Base-by-base conservation (phyloP, 139 green algal genomes). In the Mesotaenium endlicherianum region DNA sequence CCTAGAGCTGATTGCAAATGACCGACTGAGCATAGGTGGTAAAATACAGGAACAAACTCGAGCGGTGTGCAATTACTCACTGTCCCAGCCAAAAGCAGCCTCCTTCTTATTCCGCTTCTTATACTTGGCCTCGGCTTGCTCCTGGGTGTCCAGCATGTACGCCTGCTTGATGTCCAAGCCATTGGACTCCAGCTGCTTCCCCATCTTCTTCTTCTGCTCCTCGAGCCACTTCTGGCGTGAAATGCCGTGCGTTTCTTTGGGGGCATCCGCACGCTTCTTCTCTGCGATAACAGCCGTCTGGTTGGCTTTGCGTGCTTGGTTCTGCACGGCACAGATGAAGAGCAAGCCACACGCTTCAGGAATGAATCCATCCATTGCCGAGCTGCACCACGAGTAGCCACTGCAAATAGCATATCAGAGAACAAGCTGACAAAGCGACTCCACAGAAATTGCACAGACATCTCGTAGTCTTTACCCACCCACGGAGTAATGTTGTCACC, bases 221-320 rank as follows among this genome's bases (percentile, higher is more conserved):
- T 86, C 83, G 44, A 79, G 87, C 69, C 44, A 82, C 14, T 87
- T 88, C 53, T 36, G 11, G 70, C 86, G 90, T 36, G 43, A 58
- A 41, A 89, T 44, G 43, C 77, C 78, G 30, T 78, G 76, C 36
- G 39, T 55, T 31, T 86, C 82, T 4, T 38, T 75, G 1, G 70
- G 84, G 2, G 70, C 53, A 16, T 77, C 75, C 72, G 88, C 77
- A 0, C 75, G 17, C 75, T 94, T 93, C 71, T 94, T 94, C 87
- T 98, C 95, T 30, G 88, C 89, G 3, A 98, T 85, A 11, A 97
- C 94, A 0, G 95, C 95, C 5, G 88, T 85, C 81, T 97, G 92
- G 86, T 98, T 98, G 11, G 92, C 91, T 77, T 97, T 97, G 11
- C 96, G 90, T 36, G 89, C 92, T 64, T 93, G 76, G 64, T 92